A percentile compares a stretch with the other conserved stretches of the same genome.
phyloP scores from a whole-genome alignment of 257 asterid species.

The Petunia secreta region DNA sequence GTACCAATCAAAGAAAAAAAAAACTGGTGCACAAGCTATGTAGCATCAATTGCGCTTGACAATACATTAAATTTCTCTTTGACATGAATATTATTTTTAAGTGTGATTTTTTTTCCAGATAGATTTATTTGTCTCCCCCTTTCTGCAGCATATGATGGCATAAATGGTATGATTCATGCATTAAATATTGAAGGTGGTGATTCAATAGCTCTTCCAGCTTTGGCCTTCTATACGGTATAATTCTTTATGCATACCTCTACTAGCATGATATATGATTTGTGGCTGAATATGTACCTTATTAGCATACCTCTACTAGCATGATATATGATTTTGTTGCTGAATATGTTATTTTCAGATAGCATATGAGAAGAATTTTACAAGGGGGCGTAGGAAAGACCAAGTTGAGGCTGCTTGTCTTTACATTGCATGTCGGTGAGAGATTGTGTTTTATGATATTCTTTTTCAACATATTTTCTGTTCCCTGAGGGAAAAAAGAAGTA shows the following conservation, averaged over 20 bases:
- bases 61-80: background rate
- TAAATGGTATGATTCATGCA: slow-evolving; percentile 41
- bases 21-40: background rate
- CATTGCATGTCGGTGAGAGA: slow-evolving; percentile 66
- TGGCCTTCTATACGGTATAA: slow-evolving; percentile 51
- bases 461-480: background rate
- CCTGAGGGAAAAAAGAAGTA: background rate
- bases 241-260: slow-evolving; percentile 10
- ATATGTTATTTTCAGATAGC: slow-evolving; percentile 52
- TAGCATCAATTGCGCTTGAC: background rate
- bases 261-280: background rate
- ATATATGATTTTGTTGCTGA: slow-evolving; percentile 8
- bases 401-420: slow-evolving; percentile 88
- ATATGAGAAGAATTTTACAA: slow-evolving; percentile 68
- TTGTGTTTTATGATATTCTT: slow-evolving; percentile 7
- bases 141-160: slow-evolving; percentile 58
- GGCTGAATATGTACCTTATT: background rate
- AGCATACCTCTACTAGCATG: background rate
- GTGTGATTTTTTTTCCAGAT: background rate
- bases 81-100: background rate
- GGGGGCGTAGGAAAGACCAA: slow-evolving; percentile 83
- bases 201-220: slow-evolving; percentile 51
- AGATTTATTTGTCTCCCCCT: background rate
- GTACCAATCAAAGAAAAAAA: too few relatives aligned
- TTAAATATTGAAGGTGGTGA: slow-evolving; percentile 67